Evolutionary conservation across 2,329 filamentous ascomycete genomes (phyloP).

Genomic region (Colletotrichum endophyticum): DNA sequence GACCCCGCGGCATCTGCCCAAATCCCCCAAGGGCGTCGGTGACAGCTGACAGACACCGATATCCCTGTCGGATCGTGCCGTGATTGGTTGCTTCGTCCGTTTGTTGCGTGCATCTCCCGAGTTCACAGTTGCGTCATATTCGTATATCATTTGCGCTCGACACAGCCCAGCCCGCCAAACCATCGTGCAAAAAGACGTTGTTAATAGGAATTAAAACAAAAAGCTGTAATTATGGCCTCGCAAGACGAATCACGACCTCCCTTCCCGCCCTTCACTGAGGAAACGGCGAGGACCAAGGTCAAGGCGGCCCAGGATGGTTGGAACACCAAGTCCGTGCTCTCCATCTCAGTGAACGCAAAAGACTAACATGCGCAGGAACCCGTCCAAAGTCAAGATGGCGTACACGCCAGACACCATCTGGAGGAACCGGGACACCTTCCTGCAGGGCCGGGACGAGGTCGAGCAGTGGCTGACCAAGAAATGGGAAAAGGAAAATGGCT

Average conservation of each 20-base stretch:
- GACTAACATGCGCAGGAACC: slow-evolving; percentile 54
- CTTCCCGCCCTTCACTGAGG: slow-evolving; percentile 73
- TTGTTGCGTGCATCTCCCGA: not conserved
- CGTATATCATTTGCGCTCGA: not conserved
- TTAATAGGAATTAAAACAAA: not conserved
- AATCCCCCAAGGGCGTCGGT: not conserved
- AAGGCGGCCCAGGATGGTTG: slow-evolving; percentile 84
- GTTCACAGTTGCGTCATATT: not conserved
- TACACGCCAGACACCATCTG: slow-evolving; percentile 82
- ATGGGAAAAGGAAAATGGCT: slow-evolving; percentile 75
- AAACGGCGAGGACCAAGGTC: slow-evolving; percentile 76
- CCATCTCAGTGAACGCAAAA: not conserved
- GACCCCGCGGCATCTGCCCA: slow-evolving; percentile 9
- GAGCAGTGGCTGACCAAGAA: slow-evolving; percentile 72
- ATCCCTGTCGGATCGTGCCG: not conserved
- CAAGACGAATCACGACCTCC: slow-evolving; percentile 38
- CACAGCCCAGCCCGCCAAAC: not conserved
- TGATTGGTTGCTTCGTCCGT: slow-evolving; percentile 5
- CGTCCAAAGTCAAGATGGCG: slow-evolving; percentile 67
- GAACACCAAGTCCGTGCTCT: slow-evolving; percentile 71
- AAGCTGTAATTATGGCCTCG: not conserved
- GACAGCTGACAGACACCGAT: slow-evolving; percentile 6
- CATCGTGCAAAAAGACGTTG: not conserved
- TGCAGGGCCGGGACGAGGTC: slow-evolving; percentile 72
- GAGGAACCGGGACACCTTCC: slow-evolving; percentile 77